Evolutionary conservation across 2,329 filamentous ascomycete species (phyloP), one percentile per base, ranked within the genome.

Genomic region (Pestalotiopsis sp.): DNA sequence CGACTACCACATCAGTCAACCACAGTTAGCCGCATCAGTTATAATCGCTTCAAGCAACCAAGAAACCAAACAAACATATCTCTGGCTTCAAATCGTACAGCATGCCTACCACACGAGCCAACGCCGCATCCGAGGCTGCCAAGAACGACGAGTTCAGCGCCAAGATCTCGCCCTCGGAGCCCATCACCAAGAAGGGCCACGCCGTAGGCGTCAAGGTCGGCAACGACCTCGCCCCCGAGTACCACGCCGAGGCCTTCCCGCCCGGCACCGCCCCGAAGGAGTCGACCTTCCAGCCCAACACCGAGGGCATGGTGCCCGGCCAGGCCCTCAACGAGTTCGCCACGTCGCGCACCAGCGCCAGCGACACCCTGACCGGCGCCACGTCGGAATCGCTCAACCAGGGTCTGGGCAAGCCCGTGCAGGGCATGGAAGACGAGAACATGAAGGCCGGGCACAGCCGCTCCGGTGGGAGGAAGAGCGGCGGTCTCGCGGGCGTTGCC

Each of bases 121-220:
- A 64, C 38, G 38, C 62, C 13, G 25, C 59, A 20, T 64, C 45
- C 38, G 62, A 49, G 23, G 62, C 62, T 39, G 38, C 45, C 62
- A 49, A 56, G 39, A 14, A 52, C 36, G 59, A 62, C 74, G 82
- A 89, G 74, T 90, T 92, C 77, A 80, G 82, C 72, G 83, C 84
- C 70, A 82, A 81, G 25, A 81, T 88, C 1, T 80, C 82, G 12
- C 84, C 82, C 7, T 80, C 85, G 3, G 82, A 87, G 72, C 89
- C 88, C 14, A 74, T 88, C 59, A 85, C 83, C 36, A 86, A 80
- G 39, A 81, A 83, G 64, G 88, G 88, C 23, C 91, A 93, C 79
- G 84, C 89, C 75, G 85, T 87, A 3, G 91, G 91, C 66, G 82
- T 85, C 62, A 23, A 64, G 25, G 39, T 56, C n/a, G 38, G 31